Evolutionary conservation across 192 early-diverging fungal species (phyloP).

Genomic region (Linnemannia elongata): DNA sequence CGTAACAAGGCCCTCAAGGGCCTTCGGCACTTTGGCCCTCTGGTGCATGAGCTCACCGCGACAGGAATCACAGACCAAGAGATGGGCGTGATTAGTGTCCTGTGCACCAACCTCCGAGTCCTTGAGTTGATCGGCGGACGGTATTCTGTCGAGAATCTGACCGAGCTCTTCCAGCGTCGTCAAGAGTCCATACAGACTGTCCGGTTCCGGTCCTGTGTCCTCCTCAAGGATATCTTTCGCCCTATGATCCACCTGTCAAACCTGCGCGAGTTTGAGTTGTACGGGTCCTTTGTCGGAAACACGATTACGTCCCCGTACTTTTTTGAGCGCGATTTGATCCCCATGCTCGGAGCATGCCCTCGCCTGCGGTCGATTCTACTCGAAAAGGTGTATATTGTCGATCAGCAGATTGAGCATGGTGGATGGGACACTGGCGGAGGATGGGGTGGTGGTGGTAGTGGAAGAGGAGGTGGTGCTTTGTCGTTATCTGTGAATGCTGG

Average conservation of each 20-base stretch:
- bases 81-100: constrained; percentile 21
- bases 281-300: constrained; percentile 56
- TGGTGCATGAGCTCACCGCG: constrained; percentile 42
- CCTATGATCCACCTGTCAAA: constrained; percentile 30
- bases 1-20: constrained; percentile 44
- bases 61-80: constrained; percentile 56
- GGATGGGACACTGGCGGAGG: neutral
- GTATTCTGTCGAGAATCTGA: constrained; percentile 33
- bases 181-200: constrained; percentile 37
- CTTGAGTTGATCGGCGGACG: constrained; percentile 51
- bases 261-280: constrained; percentile 45
- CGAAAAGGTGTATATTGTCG: constrained; percentile 45
- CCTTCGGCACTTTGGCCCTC: constrained; percentile 32
- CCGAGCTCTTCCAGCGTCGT: constrained; percentile 34
- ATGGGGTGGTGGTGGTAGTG: constrained; percentile 1
- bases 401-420: constrained; percentile 35
- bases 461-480: neutral
- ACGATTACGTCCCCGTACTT: constrained; percentile 54
- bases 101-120: constrained; percentile 42
- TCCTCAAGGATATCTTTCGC: constrained; percentile 44
- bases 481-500: neutral
- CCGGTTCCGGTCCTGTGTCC: constrained; percentile 38
- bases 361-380: constrained; percentile 26
- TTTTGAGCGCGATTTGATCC: constrained; percentile 45
- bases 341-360: constrained; percentile 34